phyloP scores from a whole-genome alignment of 768 basidiomycete species.

The Leccinellum luteum region DNA sequence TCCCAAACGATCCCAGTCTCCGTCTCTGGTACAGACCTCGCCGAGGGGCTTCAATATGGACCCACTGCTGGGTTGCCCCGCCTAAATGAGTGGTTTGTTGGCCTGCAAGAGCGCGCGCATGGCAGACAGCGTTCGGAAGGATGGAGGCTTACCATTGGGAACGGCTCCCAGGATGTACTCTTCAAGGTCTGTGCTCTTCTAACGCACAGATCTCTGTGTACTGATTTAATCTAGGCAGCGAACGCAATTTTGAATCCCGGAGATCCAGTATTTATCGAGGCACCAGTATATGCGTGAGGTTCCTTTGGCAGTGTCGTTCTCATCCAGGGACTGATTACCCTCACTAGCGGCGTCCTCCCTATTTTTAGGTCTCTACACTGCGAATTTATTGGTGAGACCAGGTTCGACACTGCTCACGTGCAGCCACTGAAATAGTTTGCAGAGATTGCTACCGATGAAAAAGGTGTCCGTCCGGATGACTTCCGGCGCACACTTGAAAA shows the following conservation, averaged over 20 bases:
- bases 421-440: conserved; percentile 8
- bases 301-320: conserved; percentile 11
- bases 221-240: conserved; percentile 52
- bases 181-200: conserved; percentile 57
- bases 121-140: conserved; percentile 56
- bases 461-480: conserved; percentile 61
- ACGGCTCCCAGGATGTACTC: conserved; percentile 87
- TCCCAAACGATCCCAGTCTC: conserved; percentile 46
- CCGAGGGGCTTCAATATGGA: conserved; percentile 72
- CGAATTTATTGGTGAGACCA: conserved; percentile 53
- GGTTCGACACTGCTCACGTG: neutral
- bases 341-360: conserved; percentile 60
- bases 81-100: conserved; percentile 66
- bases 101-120: conserved; percentile 71
- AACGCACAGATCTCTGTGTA: conserved; percentile 1
- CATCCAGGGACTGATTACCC: conserved; percentile 7
- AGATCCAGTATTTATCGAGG: conserved; percentile 79
- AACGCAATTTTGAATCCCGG: conserved; percentile 71
- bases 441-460: conserved; percentile 78
- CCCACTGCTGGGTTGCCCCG: conserved; percentile 65
- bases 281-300: conserved; percentile 72
- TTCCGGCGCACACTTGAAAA: conserved; percentile 64
- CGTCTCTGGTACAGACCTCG: conserved; percentile 58
- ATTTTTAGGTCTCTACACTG: conserved; percentile 55
- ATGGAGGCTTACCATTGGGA: conserved; percentile 77